Conservation (phyloP, 2,329 filamentous ascomycete genomes). For the Coleophoma eucalyptorum region DNA sequence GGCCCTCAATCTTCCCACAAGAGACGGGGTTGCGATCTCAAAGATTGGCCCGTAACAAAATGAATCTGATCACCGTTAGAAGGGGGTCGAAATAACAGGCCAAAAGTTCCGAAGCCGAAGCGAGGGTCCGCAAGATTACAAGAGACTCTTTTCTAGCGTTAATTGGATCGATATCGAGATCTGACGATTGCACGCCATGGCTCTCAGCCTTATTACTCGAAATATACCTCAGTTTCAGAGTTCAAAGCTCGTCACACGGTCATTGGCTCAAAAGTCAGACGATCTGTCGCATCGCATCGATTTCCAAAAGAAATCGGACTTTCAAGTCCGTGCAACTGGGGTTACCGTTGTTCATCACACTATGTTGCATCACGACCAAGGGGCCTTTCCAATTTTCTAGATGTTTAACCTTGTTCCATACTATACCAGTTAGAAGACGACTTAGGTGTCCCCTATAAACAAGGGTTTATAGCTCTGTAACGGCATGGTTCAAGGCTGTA, state of each 20-base stretch:
- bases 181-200: not conserved
- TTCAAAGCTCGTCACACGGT: not conserved
- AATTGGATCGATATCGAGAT: not conserved
- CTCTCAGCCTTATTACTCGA: too few relatives aligned
- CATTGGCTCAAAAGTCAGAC: not conserved
- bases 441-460: too few relatives aligned
- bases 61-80: too few relatives aligned
- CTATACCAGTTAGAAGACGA: not conserved
- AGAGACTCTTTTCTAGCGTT: not conserved
- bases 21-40: too few relatives aligned
- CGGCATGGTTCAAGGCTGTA: not conserved
- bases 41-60: too few relatives aligned
- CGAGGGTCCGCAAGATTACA: not conserved
- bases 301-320: not conserved
- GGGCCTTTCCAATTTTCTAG: not conserved
- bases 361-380: not conserved
- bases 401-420: not conserved
- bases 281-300: not conserved
- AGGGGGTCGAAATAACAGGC: too few relatives aligned
- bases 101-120: too few relatives aligned
- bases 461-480: not conserved
- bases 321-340: not conserved
- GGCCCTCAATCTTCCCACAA: too few relatives aligned
- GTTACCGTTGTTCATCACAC: not conserved
- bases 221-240: not conserved